Percentiles rank a stretch among this genome's conserved stretches.
phyloP scores from a whole-genome alignment of 495 filamentous ascomycete genomes.

The Margaritispora aquatica region DNA sequence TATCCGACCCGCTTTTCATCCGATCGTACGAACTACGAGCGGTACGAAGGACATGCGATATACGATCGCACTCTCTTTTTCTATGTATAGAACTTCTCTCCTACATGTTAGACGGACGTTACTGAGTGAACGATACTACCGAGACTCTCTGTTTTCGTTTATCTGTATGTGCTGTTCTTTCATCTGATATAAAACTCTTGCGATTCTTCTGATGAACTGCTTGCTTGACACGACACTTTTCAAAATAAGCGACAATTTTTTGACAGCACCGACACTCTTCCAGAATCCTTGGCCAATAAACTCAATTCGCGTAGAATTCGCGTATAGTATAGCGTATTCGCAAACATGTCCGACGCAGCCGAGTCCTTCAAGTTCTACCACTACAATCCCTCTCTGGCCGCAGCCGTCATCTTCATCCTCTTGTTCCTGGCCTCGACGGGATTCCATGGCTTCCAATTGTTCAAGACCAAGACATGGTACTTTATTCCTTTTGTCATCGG shows the following conservation, averaged over 20 bases:
- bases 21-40: neutral
- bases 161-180: neutral
- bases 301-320: neutral
- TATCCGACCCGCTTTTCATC: neutral
- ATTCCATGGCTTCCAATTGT: constrained; percentile 42
- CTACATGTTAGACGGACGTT: neutral
- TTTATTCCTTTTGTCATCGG: constrained; percentile 54
- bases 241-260: neutral
- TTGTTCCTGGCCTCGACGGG: constrained; percentile 42
- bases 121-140: neutral
- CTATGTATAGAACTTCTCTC: neutral
- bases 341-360: neutral
- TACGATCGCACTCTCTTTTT: neutral
- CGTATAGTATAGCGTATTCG: no score
- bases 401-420: constrained; percentile 40
- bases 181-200: neutral
- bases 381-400: constrained; percentile 44
- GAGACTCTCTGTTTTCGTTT: neutral
- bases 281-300: neutral
- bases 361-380: constrained; percentile 19
- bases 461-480: constrained; percentile 47
- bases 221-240: neutral
- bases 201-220: neutral
- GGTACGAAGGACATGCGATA: neutral
- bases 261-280: neutral